Evolutionary conservation across 1,284 basidiomycete genomes (phyloP).

Genomic region (Takashimella tepidaria): DNA sequence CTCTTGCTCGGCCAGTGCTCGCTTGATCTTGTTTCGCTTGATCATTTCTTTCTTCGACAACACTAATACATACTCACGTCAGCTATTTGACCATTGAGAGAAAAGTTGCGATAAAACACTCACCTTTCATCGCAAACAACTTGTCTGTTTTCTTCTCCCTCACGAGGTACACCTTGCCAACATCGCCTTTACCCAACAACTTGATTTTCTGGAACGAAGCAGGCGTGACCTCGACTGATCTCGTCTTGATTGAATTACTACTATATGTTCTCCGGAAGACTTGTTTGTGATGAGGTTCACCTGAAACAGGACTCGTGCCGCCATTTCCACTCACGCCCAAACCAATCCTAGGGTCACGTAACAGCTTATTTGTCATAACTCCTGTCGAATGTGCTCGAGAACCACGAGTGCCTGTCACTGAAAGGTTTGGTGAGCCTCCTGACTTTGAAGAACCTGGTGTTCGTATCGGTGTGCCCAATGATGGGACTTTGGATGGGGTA

Average conservation of each 20-base stretch:
- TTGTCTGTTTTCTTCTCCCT: constrained; percentile 91
- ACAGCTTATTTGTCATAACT: constrained; percentile 8
- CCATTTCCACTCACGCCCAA: background rate
- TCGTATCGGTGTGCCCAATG: background rate
- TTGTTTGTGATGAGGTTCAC: constrained; percentile 50
- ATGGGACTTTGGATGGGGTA: background rate
- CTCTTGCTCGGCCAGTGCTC: constrained; percentile 92
- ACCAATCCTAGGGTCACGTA: background rate
- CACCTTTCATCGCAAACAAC: constrained; percentile 95
- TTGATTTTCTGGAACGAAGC: constrained; percentile 91
- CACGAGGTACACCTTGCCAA: constrained; percentile 92
- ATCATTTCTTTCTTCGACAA: constrained; percentile 98
- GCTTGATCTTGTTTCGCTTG: constrained; percentile 95
- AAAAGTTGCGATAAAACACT: constrained; percentile 7
- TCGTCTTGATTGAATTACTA: constrained; percentile 94
- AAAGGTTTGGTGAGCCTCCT: background rate
- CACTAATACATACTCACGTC: constrained; percentile 54
- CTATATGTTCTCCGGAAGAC: constrained; percentile 92
- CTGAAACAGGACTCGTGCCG: background rate
- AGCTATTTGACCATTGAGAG: background rate
- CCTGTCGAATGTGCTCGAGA: constrained; percentile 22
- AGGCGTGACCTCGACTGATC: constrained; percentile 82
- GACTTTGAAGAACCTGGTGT: constrained; percentile 2
- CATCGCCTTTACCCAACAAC: constrained; percentile 91
- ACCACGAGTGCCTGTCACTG: constrained; percentile 26